A percentile compares a stretch with the other conserved stretches of the same genome.
Conservation (phyloP, 345 rosid genomes). For the Aquilaria yunnanensis region DNA sequence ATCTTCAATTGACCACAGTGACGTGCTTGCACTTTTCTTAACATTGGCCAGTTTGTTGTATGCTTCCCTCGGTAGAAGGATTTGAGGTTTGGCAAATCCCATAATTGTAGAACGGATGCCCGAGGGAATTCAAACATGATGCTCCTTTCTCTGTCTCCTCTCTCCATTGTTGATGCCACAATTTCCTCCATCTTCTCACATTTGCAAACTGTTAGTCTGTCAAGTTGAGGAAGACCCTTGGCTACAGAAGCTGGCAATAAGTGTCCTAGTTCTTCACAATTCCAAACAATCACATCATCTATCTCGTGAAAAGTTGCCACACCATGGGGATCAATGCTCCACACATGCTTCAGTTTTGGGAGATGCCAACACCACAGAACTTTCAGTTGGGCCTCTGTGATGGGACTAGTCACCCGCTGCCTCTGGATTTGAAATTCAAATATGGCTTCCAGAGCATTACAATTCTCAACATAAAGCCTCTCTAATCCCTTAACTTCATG, state of each 20-base stretch:
- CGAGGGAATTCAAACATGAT: too few relatives aligned
- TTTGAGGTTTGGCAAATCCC: neutral
- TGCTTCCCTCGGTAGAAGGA: constrained; percentile 6
- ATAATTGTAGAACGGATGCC: too few relatives aligned
- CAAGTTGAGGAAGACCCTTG: constrained; percentile 8
- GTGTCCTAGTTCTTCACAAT: neutral
- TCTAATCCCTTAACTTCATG: too few relatives aligned
- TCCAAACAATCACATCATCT: neutral
- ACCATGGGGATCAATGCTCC: neutral
- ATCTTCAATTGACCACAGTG: neutral
- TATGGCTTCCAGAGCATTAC: too few relatives aligned
- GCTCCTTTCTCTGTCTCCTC: neutral
- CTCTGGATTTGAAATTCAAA: too few relatives aligned
- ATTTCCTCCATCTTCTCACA: constrained; percentile 9
- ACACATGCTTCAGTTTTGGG: too few relatives aligned
- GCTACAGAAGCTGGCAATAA: constrained; percentile 13
- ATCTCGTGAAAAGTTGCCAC: neutral
- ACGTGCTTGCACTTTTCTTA: neutral
- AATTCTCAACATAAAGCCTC: too few relatives aligned
- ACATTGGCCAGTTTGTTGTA: constrained; percentile 1
- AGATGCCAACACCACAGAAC: too few relatives aligned
- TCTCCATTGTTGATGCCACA: neutral
- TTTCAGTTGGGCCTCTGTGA: too few relatives aligned
- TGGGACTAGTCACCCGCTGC: too few relatives aligned
- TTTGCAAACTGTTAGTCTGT: neutral